Evolutionary conservation across 192 early-diverging fungal genomes (phyloP), one percentile per base, ranked within the genome.

Genomic region (Polychytrium aggregatum): DNA sequence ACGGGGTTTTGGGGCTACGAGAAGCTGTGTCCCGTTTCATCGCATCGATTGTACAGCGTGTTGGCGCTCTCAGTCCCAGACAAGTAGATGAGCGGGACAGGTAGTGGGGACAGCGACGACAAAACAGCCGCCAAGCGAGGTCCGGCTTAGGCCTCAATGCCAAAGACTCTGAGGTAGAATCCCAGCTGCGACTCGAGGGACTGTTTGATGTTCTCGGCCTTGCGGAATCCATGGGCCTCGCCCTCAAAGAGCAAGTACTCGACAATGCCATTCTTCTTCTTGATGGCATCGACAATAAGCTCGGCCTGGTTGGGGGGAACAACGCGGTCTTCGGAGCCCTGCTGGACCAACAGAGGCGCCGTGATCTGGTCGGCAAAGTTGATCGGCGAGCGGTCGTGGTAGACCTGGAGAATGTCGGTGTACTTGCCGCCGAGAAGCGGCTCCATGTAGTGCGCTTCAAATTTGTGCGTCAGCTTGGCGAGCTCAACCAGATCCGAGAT

Each of bases 391-490:
- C 86, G 70, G 10, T 75, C 58, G 20, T 37, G 44, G 46, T 87
- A 88, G 2, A 84, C 50, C 0, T 61, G 58, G 8, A 54, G 55
- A 0, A 71, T 72, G 17, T 59, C 69, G 0, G 78, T 70, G 49
- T 81, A 82, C 16, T n/a, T n/a, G n/a, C n/a, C n/a, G n/a, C 85
- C 77, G 41, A 87, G 50, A 14, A 68, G 57, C 30, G 38, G 9
- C 27, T 50, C 48, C 46, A 63, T n/a, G 28, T 62, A 63, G n/a
- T 50, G 42, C 16, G 45, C 60, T 57, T 88, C 86, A 53, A 88
- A 87, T 56, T 86, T 88, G 66, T 87, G 86, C n/a, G 85, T 87
- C 42, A 83, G 72, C 57, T 78, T 67, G 17, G 70, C 70, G 56
- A 88, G 51, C 0, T 68, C 53, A 26, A 72, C 75, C 27, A 88